Percentiles rank a stretch among this genome's conserved stretches.
Conservation (phyloP, 345 rosid species). For the rapeseed (Brassica napus) region DNA sequence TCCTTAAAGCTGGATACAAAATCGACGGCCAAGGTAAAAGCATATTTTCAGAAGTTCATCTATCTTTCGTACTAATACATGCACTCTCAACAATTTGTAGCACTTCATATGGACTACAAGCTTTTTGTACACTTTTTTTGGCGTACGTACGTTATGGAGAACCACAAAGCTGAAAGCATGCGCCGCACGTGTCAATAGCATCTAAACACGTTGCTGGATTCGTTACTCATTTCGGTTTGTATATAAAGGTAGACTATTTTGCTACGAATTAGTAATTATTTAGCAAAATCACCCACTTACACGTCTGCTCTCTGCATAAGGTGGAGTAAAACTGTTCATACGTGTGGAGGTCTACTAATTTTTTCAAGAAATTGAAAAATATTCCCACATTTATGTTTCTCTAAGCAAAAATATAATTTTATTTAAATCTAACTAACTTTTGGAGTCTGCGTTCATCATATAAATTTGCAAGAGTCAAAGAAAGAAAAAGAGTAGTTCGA, state of each 20-base stretch:
- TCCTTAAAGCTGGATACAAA: conserved; percentile 27
- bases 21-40: conserved; percentile 35
- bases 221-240: conserved; percentile 14
- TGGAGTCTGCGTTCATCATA: background rate
- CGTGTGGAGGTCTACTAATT: background rate
- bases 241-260: conserved; percentile 9
- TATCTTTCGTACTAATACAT: conserved; percentile 5
- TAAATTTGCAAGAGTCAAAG: background rate
- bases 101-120: conserved; percentile 15
- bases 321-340: conserved; percentile 18
- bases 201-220: conserved; percentile 32
- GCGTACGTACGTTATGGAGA: conserved; percentile 23
- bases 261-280: background rate
- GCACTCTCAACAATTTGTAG: background rate
- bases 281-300: background rate
- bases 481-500: background rate
- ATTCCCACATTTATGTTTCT: background rate
- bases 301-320: background rate
- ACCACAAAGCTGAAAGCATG: conserved; percentile 36
- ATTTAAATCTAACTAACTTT: background rate
- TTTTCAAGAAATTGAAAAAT: background rate
- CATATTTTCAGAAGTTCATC: conserved; percentile 8
- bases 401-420: background rate
- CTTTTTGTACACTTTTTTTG: conserved; percentile 18
- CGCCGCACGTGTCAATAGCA: conserved; percentile 34